A percentile compares a stretch with the other conserved stretches of the same genome.
These are phyloP conservation scores for Tylopilus vinaceipallidus DNA, from an alignment of 768 basidiomycete genomes.

Conservation along the genomic window DNA sequence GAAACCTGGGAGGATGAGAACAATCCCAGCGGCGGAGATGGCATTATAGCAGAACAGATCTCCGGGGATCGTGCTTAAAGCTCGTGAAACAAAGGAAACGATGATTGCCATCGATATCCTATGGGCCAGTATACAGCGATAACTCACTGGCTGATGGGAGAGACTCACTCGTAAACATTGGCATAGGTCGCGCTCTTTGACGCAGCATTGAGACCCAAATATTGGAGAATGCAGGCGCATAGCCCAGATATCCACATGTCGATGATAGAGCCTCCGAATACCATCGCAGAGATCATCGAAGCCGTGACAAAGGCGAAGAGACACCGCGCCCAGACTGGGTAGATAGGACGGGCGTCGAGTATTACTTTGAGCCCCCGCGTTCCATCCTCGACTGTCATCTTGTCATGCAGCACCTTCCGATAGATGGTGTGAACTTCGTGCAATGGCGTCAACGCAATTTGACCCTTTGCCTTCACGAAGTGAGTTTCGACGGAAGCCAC, in stretches of 20 bases:
- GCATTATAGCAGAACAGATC: slow-evolving; percentile 86
- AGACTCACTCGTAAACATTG: slow-evolving; percentile 90
- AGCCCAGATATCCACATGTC: slow-evolving; percentile 82
- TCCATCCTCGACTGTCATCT: slow-evolving; percentile 71
- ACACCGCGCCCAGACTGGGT: slow-evolving; percentile 65
- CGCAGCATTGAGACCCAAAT: slow-evolving; percentile 78
- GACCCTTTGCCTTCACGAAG: slow-evolving; percentile 80
- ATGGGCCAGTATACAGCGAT: background rate
- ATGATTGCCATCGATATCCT: slow-evolving; percentile 85
- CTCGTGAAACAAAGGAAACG: slow-evolving; percentile 80
- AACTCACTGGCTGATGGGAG: background rate
- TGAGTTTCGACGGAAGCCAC: slow-evolving; percentile 74
- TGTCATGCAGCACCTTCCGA: slow-evolving; percentile 82
- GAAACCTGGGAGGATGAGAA: slow-evolving; percentile 88
- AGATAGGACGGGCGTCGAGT: slow-evolving; percentile 63
- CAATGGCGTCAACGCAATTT: slow-evolving; percentile 78
- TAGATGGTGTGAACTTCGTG: slow-evolving; percentile 83
- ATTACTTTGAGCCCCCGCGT: slow-evolving; percentile 64
- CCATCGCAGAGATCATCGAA: slow-evolving; percentile 77
- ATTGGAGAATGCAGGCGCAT: slow-evolving; percentile 69
- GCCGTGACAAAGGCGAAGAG: slow-evolving; percentile 74
- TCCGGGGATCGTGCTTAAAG: slow-evolving; percentile 71
- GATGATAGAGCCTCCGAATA: slow-evolving; percentile 77
- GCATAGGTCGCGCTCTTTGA: slow-evolving; percentile 87
- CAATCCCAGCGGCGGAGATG: slow-evolving; percentile 85